These are phyloP conservation scores for Aspergillus hortae DNA, from an alignment of 2,329 filamentous ascomycete genomes.

Conservation along the genomic window DNA sequence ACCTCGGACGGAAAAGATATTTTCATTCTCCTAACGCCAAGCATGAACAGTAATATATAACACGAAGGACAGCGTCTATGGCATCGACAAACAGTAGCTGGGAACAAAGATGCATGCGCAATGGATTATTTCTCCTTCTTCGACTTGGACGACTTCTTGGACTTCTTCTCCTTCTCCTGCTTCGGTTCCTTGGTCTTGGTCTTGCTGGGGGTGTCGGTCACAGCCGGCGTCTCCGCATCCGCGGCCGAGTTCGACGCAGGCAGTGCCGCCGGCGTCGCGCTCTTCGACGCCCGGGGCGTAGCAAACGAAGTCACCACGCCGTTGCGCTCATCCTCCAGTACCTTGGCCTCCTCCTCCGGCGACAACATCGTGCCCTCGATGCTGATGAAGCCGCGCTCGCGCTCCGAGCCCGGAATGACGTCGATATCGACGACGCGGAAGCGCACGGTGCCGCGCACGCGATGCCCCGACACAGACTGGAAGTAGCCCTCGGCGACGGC, in stretches of 20 bases:
- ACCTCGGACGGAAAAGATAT: not conserved
- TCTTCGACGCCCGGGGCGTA: constrained; percentile 15
- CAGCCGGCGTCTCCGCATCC: not conserved
- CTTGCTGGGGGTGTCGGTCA: constrained; percentile 14
- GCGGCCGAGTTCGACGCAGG: constrained; percentile 9
- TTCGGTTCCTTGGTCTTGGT: constrained; percentile 13
- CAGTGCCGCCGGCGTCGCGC: constrained; percentile 20
- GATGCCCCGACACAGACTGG: constrained; percentile 66
- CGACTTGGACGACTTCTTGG: constrained; percentile 17
- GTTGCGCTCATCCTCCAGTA: constrained; percentile 53
- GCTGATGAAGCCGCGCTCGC: constrained; percentile 71
- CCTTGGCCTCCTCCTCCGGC: constrained; percentile 60
- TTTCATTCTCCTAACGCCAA: constrained; percentile 23
- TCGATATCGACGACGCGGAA: constrained; percentile 87
- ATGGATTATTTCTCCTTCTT: constrained; percentile 18
- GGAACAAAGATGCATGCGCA: not conserved
- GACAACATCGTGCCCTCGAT: constrained; percentile 84
- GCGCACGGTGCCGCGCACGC: constrained; percentile 65
- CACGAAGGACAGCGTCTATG: constrained; percentile 10
- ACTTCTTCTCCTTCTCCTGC: constrained; percentile 19
- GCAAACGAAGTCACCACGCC: constrained; percentile 33
- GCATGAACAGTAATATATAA: constrained; percentile 16
- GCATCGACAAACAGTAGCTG: constrained; percentile 11
- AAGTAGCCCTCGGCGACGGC: constrained; percentile 66
- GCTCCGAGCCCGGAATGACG: constrained; percentile 63